These are phyloP conservation scores for Xylariales sp. DNA, from an alignment of 2,329 filamentous ascomycete species.

Conservation along the genomic window DNA sequence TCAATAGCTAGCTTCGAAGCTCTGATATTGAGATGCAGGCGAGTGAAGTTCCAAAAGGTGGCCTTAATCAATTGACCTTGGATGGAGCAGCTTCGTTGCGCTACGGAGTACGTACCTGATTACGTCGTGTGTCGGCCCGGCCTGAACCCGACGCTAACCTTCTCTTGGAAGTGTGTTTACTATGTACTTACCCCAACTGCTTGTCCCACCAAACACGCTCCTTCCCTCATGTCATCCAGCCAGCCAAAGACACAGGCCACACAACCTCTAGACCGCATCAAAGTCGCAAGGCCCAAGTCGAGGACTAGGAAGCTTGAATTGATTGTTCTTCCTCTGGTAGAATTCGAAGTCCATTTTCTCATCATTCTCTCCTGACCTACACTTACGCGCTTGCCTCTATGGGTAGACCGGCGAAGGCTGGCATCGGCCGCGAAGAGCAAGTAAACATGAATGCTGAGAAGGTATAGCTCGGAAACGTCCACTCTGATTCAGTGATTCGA, in stretches of 20 bases:
- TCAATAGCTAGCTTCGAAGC: too few species aligned
- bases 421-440: constrained; percentile 21
- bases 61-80: constrained; percentile 4
- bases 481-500: too few species aligned
- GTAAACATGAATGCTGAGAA: constrained; percentile 32
- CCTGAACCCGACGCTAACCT: constrained; percentile 11
- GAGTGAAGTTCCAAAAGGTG: constrained; percentile 4
- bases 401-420: constrained; percentile 22
- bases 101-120: not conserved
- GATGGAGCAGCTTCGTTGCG: constrained; percentile 1
- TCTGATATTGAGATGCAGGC: not conserved
- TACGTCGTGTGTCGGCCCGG: not conserved
- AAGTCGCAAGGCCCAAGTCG: too few species aligned
- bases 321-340: too few species aligned
- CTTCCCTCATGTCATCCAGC: constrained; percentile 11
- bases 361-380: not conserved
- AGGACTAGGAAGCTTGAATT: too few species aligned
- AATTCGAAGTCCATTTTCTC: too few species aligned
- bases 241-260: not conserved
- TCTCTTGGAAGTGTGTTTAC: constrained; percentile 20
- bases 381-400: constrained; percentile 11
- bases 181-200: constrained; percentile 10
- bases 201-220: constrained; percentile 18
- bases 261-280: not conserved
- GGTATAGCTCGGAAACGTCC: constrained; percentile 28